Percentiles rank a stretch among this genome's conserved stretches.
These are phyloP conservation scores for Phytopythium ostracodes DNA, from an alignment of 352 stramenopile species.

Conservation along the genomic window DNA sequence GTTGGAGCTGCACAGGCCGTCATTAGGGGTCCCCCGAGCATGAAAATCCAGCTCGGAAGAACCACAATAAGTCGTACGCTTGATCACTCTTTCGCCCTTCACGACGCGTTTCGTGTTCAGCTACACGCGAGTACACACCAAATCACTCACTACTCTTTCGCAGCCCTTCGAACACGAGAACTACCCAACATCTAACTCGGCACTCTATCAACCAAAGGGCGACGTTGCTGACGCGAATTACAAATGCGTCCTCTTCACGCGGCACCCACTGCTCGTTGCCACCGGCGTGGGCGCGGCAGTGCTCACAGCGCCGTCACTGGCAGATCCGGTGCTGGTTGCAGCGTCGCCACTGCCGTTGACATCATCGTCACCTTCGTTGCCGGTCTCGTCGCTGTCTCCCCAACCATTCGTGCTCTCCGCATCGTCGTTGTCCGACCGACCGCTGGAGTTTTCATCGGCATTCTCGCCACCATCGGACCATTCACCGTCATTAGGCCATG, in stretches of 20 bases:
- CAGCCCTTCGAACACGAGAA: too few relatives aligned
- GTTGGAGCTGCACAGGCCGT: too few relatives aligned
- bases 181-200: background rate
- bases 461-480: background rate
- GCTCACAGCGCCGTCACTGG: background rate
- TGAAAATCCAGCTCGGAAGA: too few relatives aligned
- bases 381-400: background rate
- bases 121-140: background rate
- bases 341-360: background rate
- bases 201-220: background rate
- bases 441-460: background rate
- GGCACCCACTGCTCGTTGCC: background rate
- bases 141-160: too few relatives aligned
- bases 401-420: background rate
- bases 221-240: background rate
- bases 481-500: background rate
- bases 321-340: background rate
- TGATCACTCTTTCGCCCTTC: too few relatives aligned
- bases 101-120: background rate
- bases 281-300: background rate
- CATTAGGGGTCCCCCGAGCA: too few relatives aligned
- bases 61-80: too few relatives aligned
- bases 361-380: conserved; percentile 1
- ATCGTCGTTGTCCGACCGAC: background rate
- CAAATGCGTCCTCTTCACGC: background rate